Conservation (phyloP, 169 alveolate genomes). For the Blepharisma undulans region DNA sequence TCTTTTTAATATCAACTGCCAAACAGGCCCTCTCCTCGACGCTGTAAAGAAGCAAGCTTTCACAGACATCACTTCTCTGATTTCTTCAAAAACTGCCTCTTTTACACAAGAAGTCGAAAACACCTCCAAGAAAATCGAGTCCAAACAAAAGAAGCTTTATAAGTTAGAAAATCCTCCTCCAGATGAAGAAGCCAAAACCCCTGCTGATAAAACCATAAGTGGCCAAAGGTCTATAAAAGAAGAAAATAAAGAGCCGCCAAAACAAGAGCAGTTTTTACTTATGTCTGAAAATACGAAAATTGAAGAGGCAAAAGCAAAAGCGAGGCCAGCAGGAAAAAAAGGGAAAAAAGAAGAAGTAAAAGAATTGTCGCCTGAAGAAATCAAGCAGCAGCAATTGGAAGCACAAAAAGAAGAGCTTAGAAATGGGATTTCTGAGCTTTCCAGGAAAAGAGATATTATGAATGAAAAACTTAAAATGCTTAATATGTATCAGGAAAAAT, state of each 20-base stretch:
- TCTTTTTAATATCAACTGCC: slow-evolving; percentile 67
- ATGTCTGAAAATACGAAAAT: slow-evolving; percentile 18
- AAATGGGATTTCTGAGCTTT: neutral
- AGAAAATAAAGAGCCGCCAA: slow-evolving; percentile 18
- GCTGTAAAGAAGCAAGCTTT: slow-evolving; percentile 49
- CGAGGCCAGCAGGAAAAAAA: slow-evolving; percentile 12
- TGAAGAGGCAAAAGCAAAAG: slow-evolving; percentile 45
- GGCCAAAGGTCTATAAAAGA: slow-evolving; percentile 10
- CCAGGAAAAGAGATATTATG: neutral
- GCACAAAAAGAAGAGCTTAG: slow-evolving; percentile 11
- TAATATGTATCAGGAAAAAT: neutral
- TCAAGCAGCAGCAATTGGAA: slow-evolving; percentile 24
- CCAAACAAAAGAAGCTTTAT: slow-evolving; percentile 43
- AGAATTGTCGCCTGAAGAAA: slow-evolving; percentile 47
- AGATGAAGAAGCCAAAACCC: slow-evolving; percentile 43
- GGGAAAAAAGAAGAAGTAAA: slow-evolving; percentile 43
- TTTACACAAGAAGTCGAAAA: slow-evolving; percentile 49
- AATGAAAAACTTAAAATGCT: slow-evolving; percentile 10
- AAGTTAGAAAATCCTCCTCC: slow-evolving; percentile 50
- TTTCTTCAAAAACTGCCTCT: slow-evolving; percentile 41
- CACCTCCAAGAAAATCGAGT: slow-evolving; percentile 34
- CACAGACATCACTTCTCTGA: slow-evolving; percentile 42
- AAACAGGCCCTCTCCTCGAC: slow-evolving; percentile 57
- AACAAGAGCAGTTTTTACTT: slow-evolving; percentile 32
- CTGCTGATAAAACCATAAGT: slow-evolving; percentile 7